phyloP scores from a whole-genome alignment of 2,329 filamentous ascomycete species.

The Epichloe typhina region DNA sequence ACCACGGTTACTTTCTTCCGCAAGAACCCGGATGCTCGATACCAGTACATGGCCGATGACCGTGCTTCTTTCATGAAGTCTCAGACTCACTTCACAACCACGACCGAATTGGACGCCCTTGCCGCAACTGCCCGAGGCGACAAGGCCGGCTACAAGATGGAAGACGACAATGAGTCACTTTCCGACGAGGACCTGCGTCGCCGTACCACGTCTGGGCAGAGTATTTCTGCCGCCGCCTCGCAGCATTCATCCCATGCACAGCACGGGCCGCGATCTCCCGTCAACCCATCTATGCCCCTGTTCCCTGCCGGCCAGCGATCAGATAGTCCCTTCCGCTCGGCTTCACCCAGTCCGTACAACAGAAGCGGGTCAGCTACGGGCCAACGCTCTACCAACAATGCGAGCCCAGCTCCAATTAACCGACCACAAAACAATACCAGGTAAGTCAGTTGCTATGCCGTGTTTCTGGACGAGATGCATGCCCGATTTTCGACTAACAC shows the following conservation, averaged over 20 bases:
- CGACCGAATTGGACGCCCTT: conserved; percentile 80
- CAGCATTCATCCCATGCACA: conserved; percentile 18
- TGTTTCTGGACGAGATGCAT: too few species aligned
- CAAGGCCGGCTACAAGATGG: conserved; percentile 39
- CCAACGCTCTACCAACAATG: conserved; percentile 19
- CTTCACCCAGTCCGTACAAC: conserved; percentile 22
- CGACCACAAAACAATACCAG: conserved; percentile 27
- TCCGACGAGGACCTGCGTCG: conserved; percentile 25
- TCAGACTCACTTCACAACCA: conserved; percentile 61
- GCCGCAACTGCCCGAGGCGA: conserved; percentile 82
- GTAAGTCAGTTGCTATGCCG: conserved; percentile 12
- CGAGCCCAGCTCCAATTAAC: conserved; percentile 20
- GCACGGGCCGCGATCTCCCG: conserved; percentile 17
- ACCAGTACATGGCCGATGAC: conserved; percentile 94
- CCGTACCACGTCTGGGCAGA: conserved; percentile 18
- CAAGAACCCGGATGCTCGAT: conserved; percentile 88
- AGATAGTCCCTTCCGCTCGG: conserved; percentile 22
- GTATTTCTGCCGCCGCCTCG: conserved; percentile 14
- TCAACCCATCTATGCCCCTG: conserved; percentile 30
- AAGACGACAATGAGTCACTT: conserved; percentile 29
- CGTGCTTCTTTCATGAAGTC: conserved; percentile 97
- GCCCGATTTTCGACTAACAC: conserved; percentile 8
- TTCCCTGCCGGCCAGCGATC: conserved; percentile 26
- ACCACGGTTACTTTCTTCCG: conserved; percentile 59
- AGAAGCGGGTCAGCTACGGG: conserved; percentile 7